phyloP scores from a whole-genome alignment of 1,284 basidiomycete genomes.

The Cystobasidium pallidum region DNA sequence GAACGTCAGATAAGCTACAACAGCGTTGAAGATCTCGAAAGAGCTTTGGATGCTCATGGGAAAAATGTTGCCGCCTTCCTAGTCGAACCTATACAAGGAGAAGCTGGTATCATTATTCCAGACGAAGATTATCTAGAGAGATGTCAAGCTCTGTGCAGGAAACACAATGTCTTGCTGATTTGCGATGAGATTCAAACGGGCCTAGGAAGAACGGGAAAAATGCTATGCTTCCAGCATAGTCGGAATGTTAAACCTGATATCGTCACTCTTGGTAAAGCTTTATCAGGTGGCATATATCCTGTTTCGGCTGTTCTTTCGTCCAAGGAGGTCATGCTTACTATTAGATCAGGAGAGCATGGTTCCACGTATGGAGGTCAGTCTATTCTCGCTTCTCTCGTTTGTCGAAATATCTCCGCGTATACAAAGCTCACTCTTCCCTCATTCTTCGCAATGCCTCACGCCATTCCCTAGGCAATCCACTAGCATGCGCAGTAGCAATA shows the following conservation, averaged over 20 bases:
- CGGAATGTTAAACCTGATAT: constrained; percentile 83
- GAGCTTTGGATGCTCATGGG: constrained; percentile 79
- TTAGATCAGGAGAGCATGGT: constrained; percentile 97
- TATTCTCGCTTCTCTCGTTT: constrained; percentile 1
- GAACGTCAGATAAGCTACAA: constrained; percentile 75
- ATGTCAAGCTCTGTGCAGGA: constrained; percentile 81
- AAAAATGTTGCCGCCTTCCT: constrained; percentile 88
- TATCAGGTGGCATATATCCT: constrained; percentile 95
- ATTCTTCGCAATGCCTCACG: too few relatives aligned
- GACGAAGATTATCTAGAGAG: constrained; percentile 81
- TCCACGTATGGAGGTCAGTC: constrained; percentile 82
- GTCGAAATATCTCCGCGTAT: too few relatives aligned
- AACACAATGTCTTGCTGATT: constrained; percentile 92
- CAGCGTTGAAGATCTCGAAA: constrained; percentile 76
- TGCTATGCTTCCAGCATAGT: constrained; percentile 88
- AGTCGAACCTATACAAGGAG: constrained; percentile 94
- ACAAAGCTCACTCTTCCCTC: too few relatives aligned
- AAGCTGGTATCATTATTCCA: constrained; percentile 80
- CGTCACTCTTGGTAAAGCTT: constrained; percentile 90
- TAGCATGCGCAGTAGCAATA: constrained; percentile 91
- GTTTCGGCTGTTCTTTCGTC: constrained; percentile 92
- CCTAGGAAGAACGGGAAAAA: constrained; percentile 78
- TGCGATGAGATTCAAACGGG: constrained; percentile 98
- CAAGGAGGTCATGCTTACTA: constrained; percentile 88
- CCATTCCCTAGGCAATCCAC: constrained; percentile 72